These are phyloP conservation scores for Aspergillus latus DNA, from an alignment of 2,329 filamentous ascomycete species.

Conservation along the genomic window DNA sequence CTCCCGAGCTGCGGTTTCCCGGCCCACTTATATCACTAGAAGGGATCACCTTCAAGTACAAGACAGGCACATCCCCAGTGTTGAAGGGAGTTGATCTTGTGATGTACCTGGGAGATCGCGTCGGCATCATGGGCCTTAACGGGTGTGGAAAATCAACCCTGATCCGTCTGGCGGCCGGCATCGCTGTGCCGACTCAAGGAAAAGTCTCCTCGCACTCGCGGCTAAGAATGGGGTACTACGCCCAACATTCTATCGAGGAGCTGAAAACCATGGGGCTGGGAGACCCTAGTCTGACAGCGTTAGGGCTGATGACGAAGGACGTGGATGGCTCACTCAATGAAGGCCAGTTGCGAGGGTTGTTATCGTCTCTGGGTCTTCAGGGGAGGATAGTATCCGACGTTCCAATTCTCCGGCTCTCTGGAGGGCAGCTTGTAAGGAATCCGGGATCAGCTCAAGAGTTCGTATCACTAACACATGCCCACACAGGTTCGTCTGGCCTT, in stretches of 20 bases:
- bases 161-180: slow-evolving; percentile 67
- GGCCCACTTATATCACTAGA: slow-evolving; percentile 73
- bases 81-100: slow-evolving; percentile 66
- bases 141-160: slow-evolving; percentile 81
- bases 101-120: slow-evolving; percentile 69
- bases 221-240: slow-evolving; percentile 72
- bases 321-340: slow-evolving; percentile 58
- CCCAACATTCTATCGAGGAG: slow-evolving; percentile 73
- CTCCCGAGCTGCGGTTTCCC: slow-evolving; percentile 70
- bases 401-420: slow-evolving; percentile 70
- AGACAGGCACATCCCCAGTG: slow-evolving; percentile 44
- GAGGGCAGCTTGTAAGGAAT: slow-evolving; percentile 69
- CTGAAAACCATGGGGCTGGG: slow-evolving; percentile 59
- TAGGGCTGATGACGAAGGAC: slow-evolving; percentile 61
- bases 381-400: slow-evolving; percentile 72
- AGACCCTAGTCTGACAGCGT: slow-evolving; percentile 59
- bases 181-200: slow-evolving; percentile 59
- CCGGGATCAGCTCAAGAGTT: too few relatives aligned
- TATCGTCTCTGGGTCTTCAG: slow-evolving; percentile 68
- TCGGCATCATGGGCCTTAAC: slow-evolving; percentile 77
- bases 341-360: slow-evolving; percentile 64
- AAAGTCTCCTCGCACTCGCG: slow-evolving; percentile 66
- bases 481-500: slow-evolving; percentile 59
- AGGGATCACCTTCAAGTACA: slow-evolving; percentile 66
- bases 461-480: background rate